Conservation (phyloP, 2,329 filamentous ascomycete species). For the Aureobasidium uvarum region DNA sequence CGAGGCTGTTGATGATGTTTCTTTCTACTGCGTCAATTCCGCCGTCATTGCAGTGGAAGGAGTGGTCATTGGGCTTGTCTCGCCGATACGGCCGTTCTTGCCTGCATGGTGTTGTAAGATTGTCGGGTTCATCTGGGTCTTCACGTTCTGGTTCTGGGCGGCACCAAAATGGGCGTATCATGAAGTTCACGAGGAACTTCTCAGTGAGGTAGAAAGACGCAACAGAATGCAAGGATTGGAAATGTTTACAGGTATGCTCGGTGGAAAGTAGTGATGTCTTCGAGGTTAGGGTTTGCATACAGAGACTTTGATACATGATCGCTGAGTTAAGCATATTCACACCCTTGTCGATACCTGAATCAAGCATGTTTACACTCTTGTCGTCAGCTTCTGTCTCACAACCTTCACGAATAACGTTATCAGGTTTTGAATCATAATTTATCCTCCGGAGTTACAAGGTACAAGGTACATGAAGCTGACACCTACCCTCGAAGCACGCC, state of each 20-base stretch:
- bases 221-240: not conserved
- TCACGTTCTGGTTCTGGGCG: slow-evolving; percentile 9
- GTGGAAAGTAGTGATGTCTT: not conserved
- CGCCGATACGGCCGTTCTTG: not conserved
- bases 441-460: too few relatives aligned
- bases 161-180: slow-evolving; percentile 13
- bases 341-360: too few relatives aligned
- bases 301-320: not conserved
- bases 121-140: not conserved
- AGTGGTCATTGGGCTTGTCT: not conserved
- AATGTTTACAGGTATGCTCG: not conserved
- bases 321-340: not conserved
- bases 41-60: not conserved
- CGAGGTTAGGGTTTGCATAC: not conserved
- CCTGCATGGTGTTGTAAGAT: not conserved
- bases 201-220: not conserved
- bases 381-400: too few relatives aligned
- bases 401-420: too few relatives aligned
- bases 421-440: too few relatives aligned
- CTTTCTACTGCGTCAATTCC: slow-evolving; percentile 2
- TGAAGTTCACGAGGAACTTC: not conserved
- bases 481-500: too few relatives aligned
- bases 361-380: too few relatives aligned
- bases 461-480: too few relatives aligned
- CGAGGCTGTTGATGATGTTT: not conserved